These are phyloP conservation scores for Selenicereus undatus DNA, from an alignment of 148 eudicot genomes.

Conservation along the genomic window DNA sequence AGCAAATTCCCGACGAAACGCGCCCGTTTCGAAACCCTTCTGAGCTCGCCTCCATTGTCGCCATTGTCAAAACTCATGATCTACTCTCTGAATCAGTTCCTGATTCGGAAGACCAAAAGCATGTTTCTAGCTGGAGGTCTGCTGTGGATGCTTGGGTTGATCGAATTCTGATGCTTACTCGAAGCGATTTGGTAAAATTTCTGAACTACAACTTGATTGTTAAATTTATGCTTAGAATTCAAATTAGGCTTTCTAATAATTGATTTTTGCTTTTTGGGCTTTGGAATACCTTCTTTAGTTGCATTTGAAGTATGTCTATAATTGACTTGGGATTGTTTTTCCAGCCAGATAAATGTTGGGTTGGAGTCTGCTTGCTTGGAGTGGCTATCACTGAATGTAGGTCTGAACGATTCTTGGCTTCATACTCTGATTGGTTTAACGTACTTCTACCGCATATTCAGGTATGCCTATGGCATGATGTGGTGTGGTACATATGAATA, in stretches of 20 bases:
- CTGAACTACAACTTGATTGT: not conserved
- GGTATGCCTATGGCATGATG: slow-evolving; percentile 35
- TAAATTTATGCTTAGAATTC: not conserved
- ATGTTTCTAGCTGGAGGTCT: slow-evolving; percentile 48
- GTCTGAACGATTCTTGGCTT: slow-evolving; percentile 65
- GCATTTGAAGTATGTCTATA: not conserved
- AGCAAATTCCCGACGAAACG: slow-evolving; percentile 57
- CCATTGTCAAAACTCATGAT: slow-evolving; percentile 44
- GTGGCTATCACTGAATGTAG: slow-evolving; percentile 68
- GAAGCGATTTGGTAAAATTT: slow-evolving; percentile 47
- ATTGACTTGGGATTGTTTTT: slow-evolving; percentile 28
- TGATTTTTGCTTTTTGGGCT: not conserved
- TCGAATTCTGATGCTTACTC: slow-evolving; percentile 49
- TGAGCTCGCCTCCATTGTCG: slow-evolving; percentile 45
- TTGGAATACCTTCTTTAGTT: not conserved
- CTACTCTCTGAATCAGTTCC: slow-evolving; percentile 48
- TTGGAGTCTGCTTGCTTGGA: slow-evolving; percentile 88
- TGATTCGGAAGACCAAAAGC: slow-evolving; percentile 28
- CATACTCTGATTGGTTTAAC: slow-evolving; percentile 60
- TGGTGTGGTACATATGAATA: too few species aligned
- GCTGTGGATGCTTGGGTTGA: slow-evolving; percentile 67
- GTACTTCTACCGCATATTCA: slow-evolving; percentile 60
- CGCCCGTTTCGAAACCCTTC: slow-evolving; percentile 41
- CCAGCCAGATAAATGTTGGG: slow-evolving; percentile 97
- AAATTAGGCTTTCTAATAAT: not conserved